Conservation (phyloP, 805 yeast species). For the Pichia membranifaciens region DNA sequence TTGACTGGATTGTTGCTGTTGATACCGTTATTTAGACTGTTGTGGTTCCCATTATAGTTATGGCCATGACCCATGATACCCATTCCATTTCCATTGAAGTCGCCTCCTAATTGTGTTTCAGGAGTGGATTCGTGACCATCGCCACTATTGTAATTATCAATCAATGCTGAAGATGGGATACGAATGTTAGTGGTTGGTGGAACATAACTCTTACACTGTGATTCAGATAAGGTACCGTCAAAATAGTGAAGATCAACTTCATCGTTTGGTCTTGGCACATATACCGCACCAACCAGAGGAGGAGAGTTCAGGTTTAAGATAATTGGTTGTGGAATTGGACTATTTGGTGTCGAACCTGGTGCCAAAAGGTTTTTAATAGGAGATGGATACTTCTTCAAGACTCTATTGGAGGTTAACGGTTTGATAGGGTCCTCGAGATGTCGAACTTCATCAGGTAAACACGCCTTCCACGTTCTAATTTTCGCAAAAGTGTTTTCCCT, state of each 20-base stretch:
- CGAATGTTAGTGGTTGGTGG: slow-evolving; percentile 29
- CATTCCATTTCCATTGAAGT: no score
- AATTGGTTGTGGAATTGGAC: slow-evolving; percentile 77
- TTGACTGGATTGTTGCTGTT: not conserved
- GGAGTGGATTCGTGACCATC: not conserved
- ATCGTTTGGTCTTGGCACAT: slow-evolving; percentile 64
- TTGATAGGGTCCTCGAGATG: slow-evolving; percentile 75
- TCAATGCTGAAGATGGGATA: slow-evolving; percentile 17
- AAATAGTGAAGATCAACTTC: slow-evolving; percentile 75
- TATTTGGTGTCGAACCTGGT: slow-evolving; percentile 62
- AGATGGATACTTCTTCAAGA: slow-evolving; percentile 70
- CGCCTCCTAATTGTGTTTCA: not conserved
- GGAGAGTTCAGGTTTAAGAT: slow-evolving; percentile 84
- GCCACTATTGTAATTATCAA: slow-evolving; percentile 7
- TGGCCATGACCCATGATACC: not conserved
- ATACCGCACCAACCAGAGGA: slow-evolving; percentile 91
- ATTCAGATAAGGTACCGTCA: slow-evolving; percentile 24
- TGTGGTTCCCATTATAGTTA: not conserved
- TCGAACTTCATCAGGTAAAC: slow-evolving; percentile 94
- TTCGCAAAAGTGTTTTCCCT: slow-evolving; percentile 85
- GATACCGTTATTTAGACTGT: not conserved
- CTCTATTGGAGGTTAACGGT: slow-evolving; percentile 59
- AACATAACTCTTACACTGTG: slow-evolving; percentile 26
- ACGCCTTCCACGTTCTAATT: slow-evolving; percentile 97
- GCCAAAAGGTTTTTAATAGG: slow-evolving; percentile 79